These are phyloP conservation scores for Paulownia fortunei DNA, from an alignment of 257 asterid species.

Conservation along the genomic window DNA sequence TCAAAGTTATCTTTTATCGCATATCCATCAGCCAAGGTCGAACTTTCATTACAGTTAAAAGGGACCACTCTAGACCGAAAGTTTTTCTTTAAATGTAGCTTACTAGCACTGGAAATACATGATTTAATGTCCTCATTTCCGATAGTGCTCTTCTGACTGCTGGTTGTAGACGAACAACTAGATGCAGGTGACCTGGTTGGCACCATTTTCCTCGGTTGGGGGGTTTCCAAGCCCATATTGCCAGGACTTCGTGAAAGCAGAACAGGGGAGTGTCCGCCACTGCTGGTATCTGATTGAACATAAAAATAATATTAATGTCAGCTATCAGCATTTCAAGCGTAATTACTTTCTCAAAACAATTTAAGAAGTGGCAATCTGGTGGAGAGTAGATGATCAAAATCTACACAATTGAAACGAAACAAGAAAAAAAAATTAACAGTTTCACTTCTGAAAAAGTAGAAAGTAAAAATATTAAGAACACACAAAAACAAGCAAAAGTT, in stretches of 20 bases:
- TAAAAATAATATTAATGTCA: too few relatives aligned
- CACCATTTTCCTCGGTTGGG: slow-evolving; percentile 41
- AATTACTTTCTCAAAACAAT: background rate
- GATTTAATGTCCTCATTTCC: slow-evolving; percentile 44
- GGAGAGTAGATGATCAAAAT: background rate
- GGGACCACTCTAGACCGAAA: slow-evolving; percentile 66
- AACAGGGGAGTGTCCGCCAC: slow-evolving; percentile 42
- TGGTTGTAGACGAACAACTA: slow-evolving; percentile 47
- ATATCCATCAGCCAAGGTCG: slow-evolving; percentile 13
- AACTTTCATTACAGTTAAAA: slow-evolving; percentile 36
- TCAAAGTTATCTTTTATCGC: slow-evolving; percentile 28
- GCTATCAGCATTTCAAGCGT: background rate
- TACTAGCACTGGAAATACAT: slow-evolving; percentile 37
- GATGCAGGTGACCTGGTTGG: slow-evolving; percentile 44
- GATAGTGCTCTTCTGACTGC: slow-evolving; percentile 44
- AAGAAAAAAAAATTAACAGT: background rate
- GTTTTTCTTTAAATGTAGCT: slow-evolving; percentile 37
- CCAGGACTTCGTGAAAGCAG: slow-evolving; percentile 27
- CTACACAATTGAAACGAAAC: background rate
- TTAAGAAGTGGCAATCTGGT: too few relatives aligned
- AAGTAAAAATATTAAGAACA: background rate
- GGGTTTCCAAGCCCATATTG: slow-evolving; percentile 42
- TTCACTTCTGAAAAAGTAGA: background rate
- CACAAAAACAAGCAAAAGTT: background rate
- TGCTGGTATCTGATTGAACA: slow-evolving; percentile 53